Conservation (phyloP, 257 asterid genomes). For the Henckelia pumila region DNA sequence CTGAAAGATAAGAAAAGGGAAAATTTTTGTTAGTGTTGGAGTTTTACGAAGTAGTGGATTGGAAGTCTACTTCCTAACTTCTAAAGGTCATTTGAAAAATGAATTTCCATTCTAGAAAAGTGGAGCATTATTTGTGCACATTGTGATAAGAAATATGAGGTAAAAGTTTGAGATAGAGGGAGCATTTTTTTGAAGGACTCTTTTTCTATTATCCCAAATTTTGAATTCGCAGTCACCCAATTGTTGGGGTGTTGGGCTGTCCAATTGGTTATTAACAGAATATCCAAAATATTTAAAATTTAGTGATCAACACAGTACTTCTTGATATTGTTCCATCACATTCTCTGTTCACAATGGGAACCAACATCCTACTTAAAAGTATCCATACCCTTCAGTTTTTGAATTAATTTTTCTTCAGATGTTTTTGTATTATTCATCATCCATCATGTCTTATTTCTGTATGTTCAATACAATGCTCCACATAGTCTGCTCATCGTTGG, state of each 20-base stretch:
- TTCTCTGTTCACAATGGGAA: constrained; percentile 5
- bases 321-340: background rate
- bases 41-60: background rate
- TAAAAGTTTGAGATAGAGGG: background rate
- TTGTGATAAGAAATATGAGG: background rate
- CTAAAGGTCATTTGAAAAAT: background rate
- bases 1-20: background rate
- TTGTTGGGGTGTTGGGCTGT: constrained; percentile 12
- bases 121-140: background rate
- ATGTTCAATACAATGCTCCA: constrained; percentile 36
- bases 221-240: background rate
- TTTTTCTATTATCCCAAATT: constrained; percentile 5
- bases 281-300: background rate
- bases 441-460: constrained; percentile 33
- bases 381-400: constrained; percentile 15
- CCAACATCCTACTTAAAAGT: constrained; percentile 12
- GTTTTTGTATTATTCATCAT: constrained; percentile 42
- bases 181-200: background rate
- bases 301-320: background rate
- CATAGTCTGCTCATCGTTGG: constrained; percentile 82
- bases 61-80: background rate
- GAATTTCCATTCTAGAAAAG: background rate
- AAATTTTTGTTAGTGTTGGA: no score
- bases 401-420: constrained; percentile 3
- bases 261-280: constrained; percentile 9